Evolutionary conservation across 768 basidiomycete species (phyloP).

Genomic region (Cystofilobasidium macerans): DNA sequence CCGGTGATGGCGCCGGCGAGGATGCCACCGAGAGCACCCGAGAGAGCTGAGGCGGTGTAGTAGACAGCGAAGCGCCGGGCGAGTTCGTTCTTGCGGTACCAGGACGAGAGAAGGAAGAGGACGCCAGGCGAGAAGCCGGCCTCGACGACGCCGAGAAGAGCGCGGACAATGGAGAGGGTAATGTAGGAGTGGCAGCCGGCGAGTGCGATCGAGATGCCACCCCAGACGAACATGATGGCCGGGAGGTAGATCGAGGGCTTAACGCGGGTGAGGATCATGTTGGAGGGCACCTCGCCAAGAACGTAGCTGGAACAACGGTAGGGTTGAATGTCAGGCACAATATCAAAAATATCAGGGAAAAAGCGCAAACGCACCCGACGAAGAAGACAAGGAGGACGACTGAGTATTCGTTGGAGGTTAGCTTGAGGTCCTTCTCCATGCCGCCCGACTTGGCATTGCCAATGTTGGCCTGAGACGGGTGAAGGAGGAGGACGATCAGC

Average conservation of each 20-base stretch:
- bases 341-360: too few relatives aligned
- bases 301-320: too few relatives aligned
- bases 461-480: constrained; percentile 36
- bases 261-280: constrained; percentile 26
- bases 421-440: constrained; percentile 33
- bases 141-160: constrained; percentile 31
- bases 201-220: constrained; percentile 35
- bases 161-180: constrained; percentile 33
- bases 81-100: constrained; percentile 29
- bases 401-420: constrained; percentile 37
- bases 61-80: constrained; percentile 29
- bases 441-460: constrained; percentile 38
- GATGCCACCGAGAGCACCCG: constrained; percentile 38
- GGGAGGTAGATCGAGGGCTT: constrained; percentile 18
- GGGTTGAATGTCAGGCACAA: too few relatives aligned
- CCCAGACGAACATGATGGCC: constrained; percentile 32
- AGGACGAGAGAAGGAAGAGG: constrained; percentile 32
- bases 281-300: constrained; percentile 31
- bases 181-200: constrained; percentile 33
- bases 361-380: too few relatives aligned
- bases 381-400: constrained; percentile 39
- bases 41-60: constrained; percentile 28
- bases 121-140: constrained; percentile 35
- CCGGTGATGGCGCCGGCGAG: constrained; percentile 33
- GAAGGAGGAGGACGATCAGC: background rate